Percentiles rank a stretch among this genome's conserved stretches.
These are phyloP conservation scores for Colletotrichum scovillei DNA, from an alignment of 2,329 filamentous ascomycete genomes.

Conservation along the genomic window DNA sequence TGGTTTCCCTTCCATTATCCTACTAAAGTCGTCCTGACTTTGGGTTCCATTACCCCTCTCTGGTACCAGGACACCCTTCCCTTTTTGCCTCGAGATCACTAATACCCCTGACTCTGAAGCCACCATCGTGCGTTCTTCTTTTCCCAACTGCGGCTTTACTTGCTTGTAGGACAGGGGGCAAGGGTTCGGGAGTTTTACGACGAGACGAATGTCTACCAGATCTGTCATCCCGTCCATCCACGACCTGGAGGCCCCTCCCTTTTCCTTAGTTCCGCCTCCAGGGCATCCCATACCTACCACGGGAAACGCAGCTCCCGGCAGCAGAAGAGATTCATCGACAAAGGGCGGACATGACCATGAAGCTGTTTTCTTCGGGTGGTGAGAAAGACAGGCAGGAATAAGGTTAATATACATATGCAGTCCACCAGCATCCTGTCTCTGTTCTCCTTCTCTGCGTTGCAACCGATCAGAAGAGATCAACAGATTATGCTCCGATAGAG, in stretches of 20 bases:
- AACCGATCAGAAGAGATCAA: conserved; percentile 12
- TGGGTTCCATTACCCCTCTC: neutral
- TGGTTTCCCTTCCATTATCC: neutral
- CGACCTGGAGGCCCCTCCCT: neutral
- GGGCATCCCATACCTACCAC: neutral
- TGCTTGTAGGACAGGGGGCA: neutral
- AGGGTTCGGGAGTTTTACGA: neutral
- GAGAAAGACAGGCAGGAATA: neutral
- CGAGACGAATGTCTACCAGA: neutral
- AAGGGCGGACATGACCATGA: neutral
- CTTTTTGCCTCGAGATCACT: neutral
- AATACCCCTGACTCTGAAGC: neutral
- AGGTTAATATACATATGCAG: conserved; percentile 8
- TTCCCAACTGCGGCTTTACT: neutral
- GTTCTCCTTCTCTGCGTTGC: neutral
- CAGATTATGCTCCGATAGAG: conserved; percentile 2
- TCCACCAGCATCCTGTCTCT: neutral
- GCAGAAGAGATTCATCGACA: conserved; percentile 34
- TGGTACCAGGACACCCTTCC: neutral
- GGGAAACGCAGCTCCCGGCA: conserved; percentile 22
- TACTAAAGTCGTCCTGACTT: neutral
- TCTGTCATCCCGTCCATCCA: neutral
- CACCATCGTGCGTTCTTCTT: neutral
- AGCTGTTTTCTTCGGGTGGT: neutral
- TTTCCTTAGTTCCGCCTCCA: neutral